Conservation (phyloP, 1,284 basidiomycete genomes). For the Melampsora americana region DNA sequence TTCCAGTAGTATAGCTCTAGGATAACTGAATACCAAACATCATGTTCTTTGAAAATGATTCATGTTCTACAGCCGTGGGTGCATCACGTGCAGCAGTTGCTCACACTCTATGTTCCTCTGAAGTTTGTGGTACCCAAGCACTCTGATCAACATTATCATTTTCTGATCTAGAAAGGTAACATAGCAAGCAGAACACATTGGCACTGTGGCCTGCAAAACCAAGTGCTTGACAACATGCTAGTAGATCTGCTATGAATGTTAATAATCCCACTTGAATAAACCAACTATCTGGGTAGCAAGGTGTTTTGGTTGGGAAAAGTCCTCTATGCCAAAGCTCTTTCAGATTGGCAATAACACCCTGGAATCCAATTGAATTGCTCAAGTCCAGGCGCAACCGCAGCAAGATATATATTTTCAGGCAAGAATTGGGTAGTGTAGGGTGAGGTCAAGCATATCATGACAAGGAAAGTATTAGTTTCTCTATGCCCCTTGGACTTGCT, state of each 20-base stretch:
- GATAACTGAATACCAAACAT: conserved; percentile 22
- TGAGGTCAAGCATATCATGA: not conserved
- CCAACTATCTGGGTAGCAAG: not conserved
- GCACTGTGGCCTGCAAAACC: conserved; percentile 30
- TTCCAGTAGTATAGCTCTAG: conserved; percentile 33
- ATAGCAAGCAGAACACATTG: conserved; percentile 44
- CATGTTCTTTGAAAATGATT: conserved; percentile 8
- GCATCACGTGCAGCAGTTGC: conserved; percentile 8
- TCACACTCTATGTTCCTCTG: not conserved
- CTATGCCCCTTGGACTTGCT: not conserved
- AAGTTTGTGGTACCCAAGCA: conserved; percentile 8
- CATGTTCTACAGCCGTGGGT: not conserved
- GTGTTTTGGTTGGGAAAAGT: conserved; percentile 41
- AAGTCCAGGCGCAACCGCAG: conserved; percentile 54
- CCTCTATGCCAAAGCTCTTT: conserved; percentile 52
- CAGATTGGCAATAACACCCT: conserved; percentile 51
- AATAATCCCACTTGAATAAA: conserved; percentile 23
- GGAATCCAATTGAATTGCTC: conserved; percentile 52
- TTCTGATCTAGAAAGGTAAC: conserved; percentile 5
- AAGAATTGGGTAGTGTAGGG: not conserved
- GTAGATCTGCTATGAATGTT: conserved; percentile 45
- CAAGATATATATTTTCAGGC: conserved; percentile 51
- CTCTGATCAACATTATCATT: conserved; percentile 10
- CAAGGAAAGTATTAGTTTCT: not conserved
- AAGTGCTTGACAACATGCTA: conserved; percentile 31